Evolutionary conservation across 2,329 filamentous ascomycete genomes (phyloP), one percentile per base, ranked within the genome.

Genomic region (Venturiaceae sp.): DNA sequence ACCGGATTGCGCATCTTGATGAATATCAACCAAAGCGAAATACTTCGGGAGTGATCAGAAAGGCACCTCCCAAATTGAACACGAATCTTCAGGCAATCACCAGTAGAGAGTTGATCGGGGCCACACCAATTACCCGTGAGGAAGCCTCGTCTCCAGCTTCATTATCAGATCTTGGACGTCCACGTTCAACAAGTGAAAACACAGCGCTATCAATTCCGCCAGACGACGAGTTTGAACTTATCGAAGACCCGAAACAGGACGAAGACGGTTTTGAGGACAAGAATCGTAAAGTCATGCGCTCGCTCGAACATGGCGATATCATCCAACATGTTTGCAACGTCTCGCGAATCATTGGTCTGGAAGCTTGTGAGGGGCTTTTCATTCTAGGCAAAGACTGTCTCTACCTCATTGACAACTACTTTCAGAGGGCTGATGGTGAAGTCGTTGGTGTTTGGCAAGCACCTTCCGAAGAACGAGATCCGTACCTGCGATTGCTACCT

Each of bases 361-460:
- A 99, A 68, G 92, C 92, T 8, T 90, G 89, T 61, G 95, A 99
- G 70, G 94, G 94, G 7, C 85, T 99, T 44, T 77, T 99, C 34
- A 95, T 99, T 58, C 81, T 97, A 41, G 94, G 94, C 19, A 96
- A 95, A 71, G 88, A 92, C 65, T 87, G 85, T 53, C 80, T 99
- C 16, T 99, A 99, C 68, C 86, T 99, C 64, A 87, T 97, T 72
- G 94, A 99, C 72, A 92, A 94, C 65, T 92, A 96, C 67, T 97
- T 99, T 69, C 92, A 97, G 68, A 85, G 92, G 62, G 86, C 88
- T 2, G 94, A 96, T 67, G 92, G 92, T 13, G 95, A 99, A 69
- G 96, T 99, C 67, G 90, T 99, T 60, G 92, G 96, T 66, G 92
- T 96, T 8, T 92, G 89, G 83, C 91, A 97, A 72, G 95, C 94